phyloP scores from a whole-genome alignment of 1,139 yeast genomes.

The Yamadazyma conglobata region DNA sequence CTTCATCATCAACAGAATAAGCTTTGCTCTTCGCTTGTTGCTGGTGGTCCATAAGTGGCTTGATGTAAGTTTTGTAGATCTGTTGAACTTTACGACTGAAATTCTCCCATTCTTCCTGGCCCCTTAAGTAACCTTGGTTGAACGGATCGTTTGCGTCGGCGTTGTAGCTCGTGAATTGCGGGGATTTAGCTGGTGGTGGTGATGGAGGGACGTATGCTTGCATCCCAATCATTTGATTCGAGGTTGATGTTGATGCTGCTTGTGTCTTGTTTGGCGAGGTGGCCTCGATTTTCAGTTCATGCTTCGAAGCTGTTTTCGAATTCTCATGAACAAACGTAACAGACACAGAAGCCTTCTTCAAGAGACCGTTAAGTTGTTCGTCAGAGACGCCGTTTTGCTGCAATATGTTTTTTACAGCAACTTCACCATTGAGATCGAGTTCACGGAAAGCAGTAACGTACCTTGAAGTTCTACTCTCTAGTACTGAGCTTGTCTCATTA shows the following conservation, averaged over 20 bases:
- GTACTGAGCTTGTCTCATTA: constrained; percentile 48
- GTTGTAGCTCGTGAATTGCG: not conserved
- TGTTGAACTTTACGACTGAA: constrained; percentile 22
- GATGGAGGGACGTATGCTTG: constrained; percentile 23
- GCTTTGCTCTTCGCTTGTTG: not conserved
- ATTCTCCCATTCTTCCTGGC: constrained; percentile 26
- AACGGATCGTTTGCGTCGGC: constrained; percentile 19
- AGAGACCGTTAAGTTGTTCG: constrained; percentile 17
- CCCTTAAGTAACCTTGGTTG: constrained; percentile 34
- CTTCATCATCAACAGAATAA: constrained; percentile 27
- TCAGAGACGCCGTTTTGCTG: constrained; percentile 22
- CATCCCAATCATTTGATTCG: constrained; percentile 21
- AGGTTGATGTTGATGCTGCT: constrained; percentile 2
- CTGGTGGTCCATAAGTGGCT: constrained; percentile 13
- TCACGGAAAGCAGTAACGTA: constrained; percentile 39
- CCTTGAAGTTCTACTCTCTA: constrained; percentile 48
- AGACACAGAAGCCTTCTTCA: constrained; percentile 26
- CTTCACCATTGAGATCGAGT: constrained; percentile 39
- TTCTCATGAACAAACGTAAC: constrained; percentile 23
- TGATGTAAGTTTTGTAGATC: constrained; percentile 12
- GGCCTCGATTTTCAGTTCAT: not conserved
- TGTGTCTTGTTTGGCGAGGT: not conserved
- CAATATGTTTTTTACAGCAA: constrained; percentile 27
- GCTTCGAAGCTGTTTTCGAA: not conserved
- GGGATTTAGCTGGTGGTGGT: not conserved